These are phyloP conservation scores for Yamadazyma atmosphaerica DNA, from an alignment of 1,139 yeast species.

Conservation along the genomic window DNA sequence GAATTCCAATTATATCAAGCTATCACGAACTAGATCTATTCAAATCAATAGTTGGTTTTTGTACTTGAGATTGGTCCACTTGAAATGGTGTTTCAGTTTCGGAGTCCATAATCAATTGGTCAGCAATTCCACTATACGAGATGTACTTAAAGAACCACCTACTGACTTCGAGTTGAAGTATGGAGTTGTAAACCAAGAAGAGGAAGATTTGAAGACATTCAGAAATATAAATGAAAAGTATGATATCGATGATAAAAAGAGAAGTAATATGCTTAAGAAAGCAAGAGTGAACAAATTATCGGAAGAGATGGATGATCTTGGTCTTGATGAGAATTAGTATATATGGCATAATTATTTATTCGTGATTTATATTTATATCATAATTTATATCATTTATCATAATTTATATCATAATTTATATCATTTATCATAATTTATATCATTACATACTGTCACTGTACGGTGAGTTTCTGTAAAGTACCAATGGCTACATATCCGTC, in stretches of 20 bases:
- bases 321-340: conserved; percentile 8
- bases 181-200: conserved; percentile 19
- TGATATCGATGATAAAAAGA: conserved; percentile 28
- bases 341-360: too few species aligned
- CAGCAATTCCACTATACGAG: conserved; percentile 46
- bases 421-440: background rate
- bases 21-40: conserved; percentile 56
- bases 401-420: background rate
- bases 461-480: too few species aligned
- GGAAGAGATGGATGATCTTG: conserved; percentile 29
- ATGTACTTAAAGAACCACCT: conserved; percentile 43
- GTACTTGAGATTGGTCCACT: conserved; percentile 57
- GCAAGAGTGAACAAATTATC: conserved; percentile 36
- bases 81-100: conserved; percentile 71
- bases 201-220: conserved; percentile 15
- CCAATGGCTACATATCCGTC: too few species aligned
- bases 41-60: conserved; percentile 70
- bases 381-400: background rate
- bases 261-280: conserved; percentile 33
- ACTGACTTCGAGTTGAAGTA: conserved; percentile 32
- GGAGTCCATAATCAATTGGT: conserved; percentile 66
- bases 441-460: too few species aligned
- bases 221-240: conserved; percentile 16
- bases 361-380: too few species aligned
- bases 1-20: conserved; percentile 50